Evolutionary conservation across 345 rosid genomes (phyloP).

Genomic region (Lepidium didymum): DNA sequence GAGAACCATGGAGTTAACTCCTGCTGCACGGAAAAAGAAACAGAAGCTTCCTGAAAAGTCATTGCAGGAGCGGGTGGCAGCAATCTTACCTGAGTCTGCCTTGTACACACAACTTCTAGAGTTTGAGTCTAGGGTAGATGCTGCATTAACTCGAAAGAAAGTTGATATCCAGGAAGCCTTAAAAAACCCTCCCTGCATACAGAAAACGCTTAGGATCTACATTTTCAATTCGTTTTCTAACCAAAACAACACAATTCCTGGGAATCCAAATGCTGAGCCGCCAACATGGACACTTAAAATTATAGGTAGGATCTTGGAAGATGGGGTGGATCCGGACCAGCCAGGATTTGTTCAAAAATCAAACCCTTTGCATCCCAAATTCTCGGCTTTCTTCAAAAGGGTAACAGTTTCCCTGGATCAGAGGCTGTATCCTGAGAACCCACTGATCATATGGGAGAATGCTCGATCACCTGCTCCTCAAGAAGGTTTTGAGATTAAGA

Average conservation of each 20-base stretch:
- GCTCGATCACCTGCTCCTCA: constrained; percentile 86
- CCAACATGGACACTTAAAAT: constrained; percentile 94
- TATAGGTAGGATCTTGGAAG: constrained; percentile 91
- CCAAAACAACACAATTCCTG: constrained; percentile 72
- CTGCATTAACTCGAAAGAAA: constrained; percentile 84
- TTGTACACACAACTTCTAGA: constrained; percentile 96
- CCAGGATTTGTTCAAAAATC: constrained; percentile 73
- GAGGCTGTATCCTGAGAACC: constrained; percentile 86
- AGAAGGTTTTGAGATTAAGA: constrained; percentile 97
- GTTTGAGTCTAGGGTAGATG: constrained; percentile 88
- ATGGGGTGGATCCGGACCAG: constrained; percentile 88
- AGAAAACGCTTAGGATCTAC: constrained; percentile 86
- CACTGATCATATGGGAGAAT: constrained; percentile 80
- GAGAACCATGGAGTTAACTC: constrained; percentile 67
- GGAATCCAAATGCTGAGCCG: constrained; percentile 80
- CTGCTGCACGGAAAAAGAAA: constrained; percentile 83
- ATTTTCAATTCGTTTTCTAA: constrained; percentile 84
- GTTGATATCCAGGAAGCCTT: constrained; percentile 96
- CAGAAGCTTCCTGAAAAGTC: constrained; percentile 95
- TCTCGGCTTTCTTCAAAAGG: constrained; percentile 91
- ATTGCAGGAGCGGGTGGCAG: constrained; percentile 83
- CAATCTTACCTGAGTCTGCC: constrained; percentile 93
- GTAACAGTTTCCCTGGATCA: constrained; percentile 81
- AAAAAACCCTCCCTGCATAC: constrained; percentile 83
- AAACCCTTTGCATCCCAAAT: constrained; percentile 68